Evolutionary conservation across 306 rosid genomes (phyloP), one percentile per base, ranked within the genome.

Genomic region (Senna tora): DNA sequence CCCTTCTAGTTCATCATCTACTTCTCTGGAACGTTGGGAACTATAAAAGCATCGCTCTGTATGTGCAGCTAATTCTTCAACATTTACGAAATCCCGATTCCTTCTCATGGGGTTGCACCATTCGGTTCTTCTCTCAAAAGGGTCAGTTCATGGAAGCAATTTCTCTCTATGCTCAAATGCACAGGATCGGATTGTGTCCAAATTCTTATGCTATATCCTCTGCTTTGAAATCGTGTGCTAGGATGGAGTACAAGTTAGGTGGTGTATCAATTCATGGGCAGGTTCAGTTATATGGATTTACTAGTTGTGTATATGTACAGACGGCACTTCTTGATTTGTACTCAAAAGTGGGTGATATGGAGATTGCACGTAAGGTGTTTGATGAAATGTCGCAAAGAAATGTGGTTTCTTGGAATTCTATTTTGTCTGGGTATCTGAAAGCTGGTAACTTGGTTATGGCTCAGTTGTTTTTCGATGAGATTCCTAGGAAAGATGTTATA

Each of bases 321-420:
- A 89, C 97, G 3, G 75, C 91, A 22, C 89, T 91, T 56, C 75
- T 89, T 57, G 89, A 84, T 77, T 60, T 91, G 6, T 85, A 89
- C 36, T 85, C 81, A 0, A 91, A 85, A 85, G 9, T 81, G 74
- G 90, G 86, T 20, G 91, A 85, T 42, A 52, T 81, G 71, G 47
- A 70, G 34, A 78, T 51, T 65, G 87, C 96, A 43, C 78, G 67
- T 20, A 79, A 79, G 79, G 68, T 85, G 77, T 89, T 92, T 21
- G 93, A 87, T 78, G 87, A 80, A 54, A 91, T 89, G 88, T 14
- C 63, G 4, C 81, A 82, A 47, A 85, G 25, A 71, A 91, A 79
- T 82, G 96, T 89, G 25, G 91, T 89, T 71, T 91, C 96, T 22
- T 91, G 97, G 97, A 91, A 88, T 65, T 88, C 96, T 39, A 61